Evolutionary conservation across 2,329 filamentous ascomycete species (phyloP), one percentile per base, ranked within the genome.

Genomic region (Aureobasidium sp.): DNA sequence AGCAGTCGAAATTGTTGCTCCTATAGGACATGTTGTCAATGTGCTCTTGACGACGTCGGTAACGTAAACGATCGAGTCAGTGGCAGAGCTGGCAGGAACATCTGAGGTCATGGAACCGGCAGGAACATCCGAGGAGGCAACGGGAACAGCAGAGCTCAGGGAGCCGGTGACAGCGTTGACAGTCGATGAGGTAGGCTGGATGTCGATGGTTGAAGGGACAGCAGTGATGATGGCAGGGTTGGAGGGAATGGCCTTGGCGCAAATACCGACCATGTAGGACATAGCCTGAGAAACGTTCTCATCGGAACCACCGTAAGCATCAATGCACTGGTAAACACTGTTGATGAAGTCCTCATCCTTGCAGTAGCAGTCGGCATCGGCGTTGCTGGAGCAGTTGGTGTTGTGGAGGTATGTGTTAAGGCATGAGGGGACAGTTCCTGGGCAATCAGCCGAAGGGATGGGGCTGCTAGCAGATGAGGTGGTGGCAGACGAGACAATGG

Each of bases 261-360:
- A 97, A 77, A 97, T 90, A 73, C 92, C 92, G 75, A 92, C 87
- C 81, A 97, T 88, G 84, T 90, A 96, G 69, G 83, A 82, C 63
- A 94, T 82, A 64, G 91, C 90, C 68, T 85, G 77, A 60, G 84
- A 80, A 68, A 93, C 81, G 71, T 89, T 82, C 49, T 82, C 78
- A 64, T 86, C 82, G 62, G 82, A 81, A 63, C 82, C 81, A 66
- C 86, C 88, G 81, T 91, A 87, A 62, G 91, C 83, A 70, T 87
- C 85, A 68, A 97, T 81, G 78, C 93, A 97, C 64, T 83, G 78
- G 74, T 89, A 93, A 73, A 97, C 85, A 71, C 86, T 87, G 74
- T 85, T 80, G 71, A 91, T 89, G 77, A 94, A 93, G 61, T 85
- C 78, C 64, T 81, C 74, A 72, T 88, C 83, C 68, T 89, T 88